These are phyloP conservation scores for Pythium guiyangense DNA, from an alignment of 352 stramenopile genomes.

Conservation along the genomic window DNA sequence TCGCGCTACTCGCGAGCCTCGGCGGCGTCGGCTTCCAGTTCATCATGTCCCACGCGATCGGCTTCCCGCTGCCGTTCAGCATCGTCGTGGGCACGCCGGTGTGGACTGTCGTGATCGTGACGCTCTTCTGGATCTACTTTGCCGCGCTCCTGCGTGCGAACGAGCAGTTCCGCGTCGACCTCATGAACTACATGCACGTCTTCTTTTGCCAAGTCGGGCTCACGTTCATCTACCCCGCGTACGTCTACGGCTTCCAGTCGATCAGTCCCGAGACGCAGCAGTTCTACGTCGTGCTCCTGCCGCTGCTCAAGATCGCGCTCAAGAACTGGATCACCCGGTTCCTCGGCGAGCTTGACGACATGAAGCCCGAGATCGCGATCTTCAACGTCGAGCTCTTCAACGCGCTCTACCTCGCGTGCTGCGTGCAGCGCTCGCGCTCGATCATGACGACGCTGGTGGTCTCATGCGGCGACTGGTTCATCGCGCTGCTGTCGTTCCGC, in stretches of 20 bases:
- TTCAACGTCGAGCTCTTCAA: constrained; percentile 28
- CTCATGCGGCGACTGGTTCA: constrained; percentile 3
- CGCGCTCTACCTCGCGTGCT: constrained; percentile 18
- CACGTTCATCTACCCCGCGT: constrained; percentile 40
- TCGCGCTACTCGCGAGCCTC: constrained; percentile 16
- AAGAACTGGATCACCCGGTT: constrained; percentile 33
- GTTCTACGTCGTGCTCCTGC: constrained; percentile 28
- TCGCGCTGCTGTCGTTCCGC: not conserved
- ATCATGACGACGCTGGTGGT: constrained; percentile 10
- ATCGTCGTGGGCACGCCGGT: constrained; percentile 17
- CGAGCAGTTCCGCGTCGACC: constrained; percentile 8
- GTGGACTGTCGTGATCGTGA: constrained; percentile 17
- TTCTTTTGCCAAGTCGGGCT: constrained; percentile 30
- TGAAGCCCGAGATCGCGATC: constrained; percentile 20
- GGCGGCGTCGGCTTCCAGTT: constrained; percentile 18
- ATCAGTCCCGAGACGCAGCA: constrained; percentile 19
- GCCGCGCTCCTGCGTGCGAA: constrained; percentile 17
- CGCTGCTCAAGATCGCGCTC: constrained; percentile 31
- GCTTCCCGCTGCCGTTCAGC: constrained; percentile 40
- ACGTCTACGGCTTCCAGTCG: constrained; percentile 29
- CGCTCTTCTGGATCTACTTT: constrained; percentile 23
- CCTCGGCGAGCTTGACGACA: constrained; percentile 16
- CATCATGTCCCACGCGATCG: constrained; percentile 20
- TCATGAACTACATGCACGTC: constrained; percentile 22
- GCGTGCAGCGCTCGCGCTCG: constrained; percentile 19